Base-by-base conservation (phyloP, 192 early-diverging fungal species). In the Coemansia sp. region DNA sequence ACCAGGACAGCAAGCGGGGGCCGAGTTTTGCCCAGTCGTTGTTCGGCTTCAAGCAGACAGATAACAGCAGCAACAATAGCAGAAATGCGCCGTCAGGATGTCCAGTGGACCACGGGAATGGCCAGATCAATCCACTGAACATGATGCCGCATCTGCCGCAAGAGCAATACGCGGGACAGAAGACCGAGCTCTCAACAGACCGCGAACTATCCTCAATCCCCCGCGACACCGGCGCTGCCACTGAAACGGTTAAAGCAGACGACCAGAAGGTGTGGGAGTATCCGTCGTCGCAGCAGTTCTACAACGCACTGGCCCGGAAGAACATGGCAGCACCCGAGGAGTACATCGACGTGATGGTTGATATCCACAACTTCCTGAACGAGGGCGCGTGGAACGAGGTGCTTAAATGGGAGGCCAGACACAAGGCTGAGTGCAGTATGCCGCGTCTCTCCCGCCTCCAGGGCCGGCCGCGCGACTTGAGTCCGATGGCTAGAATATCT, bases 341-440 rank as follows among this genome's bases (percentile, higher is more conserved):
- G 48, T 87, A 90, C 43, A 85, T 95, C 45, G 91, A 92, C 56
- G 89, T 89, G 2, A 97, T 99, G 92, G 97, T 99, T 0, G 91
- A 95, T 68, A 99, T 99, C 73, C 97, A 99, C 79, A 99, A 99
- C 72, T 95, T 94, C 66, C 85, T 99, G 70, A 99, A 99, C 73
- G 97, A 99, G 71, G 91, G 89, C 61, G 92, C 93, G 42, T 98
- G 96, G 96, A 81, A 89, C 44, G 94, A 99, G 77, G 92, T 99
- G 41, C 75, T 94, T 56, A 92, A 93, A 75, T 99, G 97, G 97
- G 97, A 99, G 71, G 50, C 59, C 6, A 56, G 77, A 18, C 79
- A 78, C 38, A 54, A 61, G 42, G 50, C 59, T 64, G 86, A 86
- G 61, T 91, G 90, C 75, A 56, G 61, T 47, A 71, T 80, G 62